Percentiles rank a stretch among this genome's conserved stretches.
Evolutionary conservation across 345 rosid species (phyloP).

Genomic region (Ceriops tagal): DNA sequence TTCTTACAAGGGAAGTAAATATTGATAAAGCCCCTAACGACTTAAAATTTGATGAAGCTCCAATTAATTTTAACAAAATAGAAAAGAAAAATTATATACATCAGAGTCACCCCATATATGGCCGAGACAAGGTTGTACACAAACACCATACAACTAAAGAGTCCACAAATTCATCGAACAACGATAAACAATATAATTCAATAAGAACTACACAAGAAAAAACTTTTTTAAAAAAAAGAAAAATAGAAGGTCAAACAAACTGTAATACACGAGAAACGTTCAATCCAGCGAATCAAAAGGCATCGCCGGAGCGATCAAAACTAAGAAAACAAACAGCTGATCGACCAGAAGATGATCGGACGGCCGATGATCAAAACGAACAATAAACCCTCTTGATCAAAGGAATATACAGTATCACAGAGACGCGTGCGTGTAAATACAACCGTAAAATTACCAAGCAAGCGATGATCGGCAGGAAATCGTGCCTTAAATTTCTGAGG

Average conservation of each 20-base stretch:
- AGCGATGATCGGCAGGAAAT: neutral
- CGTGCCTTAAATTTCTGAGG: conserved; percentile 16
- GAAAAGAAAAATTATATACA: too few species aligned
- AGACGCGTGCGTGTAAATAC: neutral
- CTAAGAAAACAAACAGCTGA: conserved; percentile 1
- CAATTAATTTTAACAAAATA: too few species aligned
- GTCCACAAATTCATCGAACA: neutral
- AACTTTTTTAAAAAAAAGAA: neutral
- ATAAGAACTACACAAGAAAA: neutral
- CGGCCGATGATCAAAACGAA: neutral
- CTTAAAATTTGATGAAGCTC: too few species aligned
- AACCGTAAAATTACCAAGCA: neutral
- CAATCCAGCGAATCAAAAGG: conserved; percentile 7
- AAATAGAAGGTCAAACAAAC: neutral
- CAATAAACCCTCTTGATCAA: neutral
- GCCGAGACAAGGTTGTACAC: too few species aligned
- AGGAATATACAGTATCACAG: neutral
- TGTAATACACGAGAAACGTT: conserved; percentile 1
- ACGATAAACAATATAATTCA: neutral
- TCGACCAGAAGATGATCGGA: conserved; percentile 19
- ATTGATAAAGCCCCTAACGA: too few species aligned
- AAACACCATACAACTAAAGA: too few species aligned
- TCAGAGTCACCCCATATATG: too few species aligned
- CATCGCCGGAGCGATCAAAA: conserved; percentile 8
- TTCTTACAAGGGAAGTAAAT: too few species aligned